These are phyloP conservation scores for Bolboschoenus planiculmis DNA, from an alignment of 176 grass and related monocot species.

Conservation along the genomic window DNA sequence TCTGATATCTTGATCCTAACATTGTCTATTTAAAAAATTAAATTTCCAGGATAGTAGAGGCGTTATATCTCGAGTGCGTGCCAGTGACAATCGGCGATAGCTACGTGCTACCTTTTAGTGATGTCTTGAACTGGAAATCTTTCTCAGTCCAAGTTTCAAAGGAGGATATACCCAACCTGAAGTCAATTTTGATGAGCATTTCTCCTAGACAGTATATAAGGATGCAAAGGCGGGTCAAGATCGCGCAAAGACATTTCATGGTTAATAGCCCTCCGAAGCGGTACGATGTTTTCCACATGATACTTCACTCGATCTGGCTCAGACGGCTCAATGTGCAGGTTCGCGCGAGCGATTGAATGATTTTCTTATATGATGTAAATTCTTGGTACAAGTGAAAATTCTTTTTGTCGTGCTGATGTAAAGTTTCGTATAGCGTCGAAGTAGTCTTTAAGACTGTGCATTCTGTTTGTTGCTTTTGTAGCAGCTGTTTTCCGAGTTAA, in stretches of 20 bases:
- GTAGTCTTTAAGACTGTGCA: background rate
- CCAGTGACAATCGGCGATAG: constrained; percentile 65
- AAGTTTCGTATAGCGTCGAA: background rate
- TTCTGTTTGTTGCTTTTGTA: background rate
- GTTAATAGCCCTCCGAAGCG: constrained; percentile 42
- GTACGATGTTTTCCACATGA: constrained; percentile 79
- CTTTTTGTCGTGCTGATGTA: constrained; percentile 11
- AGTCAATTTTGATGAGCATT: constrained; percentile 42
- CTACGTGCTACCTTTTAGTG: constrained; percentile 68
- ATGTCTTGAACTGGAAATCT: constrained; percentile 71
- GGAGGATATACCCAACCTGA: constrained; percentile 52
- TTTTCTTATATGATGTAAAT: background rate
- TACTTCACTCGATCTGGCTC: constrained; percentile 86
- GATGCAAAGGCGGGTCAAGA: constrained; percentile 51
- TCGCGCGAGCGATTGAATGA: background rate
- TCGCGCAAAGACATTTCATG: constrained; percentile 58
- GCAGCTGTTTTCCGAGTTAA: background rate
- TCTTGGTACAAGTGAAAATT: background rate
- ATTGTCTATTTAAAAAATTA: background rate
- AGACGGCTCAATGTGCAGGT: constrained; percentile 64
- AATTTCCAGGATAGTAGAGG: constrained; percentile 53
- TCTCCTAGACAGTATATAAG: constrained; percentile 63
- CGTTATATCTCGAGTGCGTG: constrained; percentile 79
- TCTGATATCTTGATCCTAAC: background rate
- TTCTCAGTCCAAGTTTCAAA: constrained; percentile 57